Percentiles rank a stretch among this genome's conserved stretches.
phyloP scores from a whole-genome alignment of 345 rosid species.

The Sisymbrium altissimum region DNA sequence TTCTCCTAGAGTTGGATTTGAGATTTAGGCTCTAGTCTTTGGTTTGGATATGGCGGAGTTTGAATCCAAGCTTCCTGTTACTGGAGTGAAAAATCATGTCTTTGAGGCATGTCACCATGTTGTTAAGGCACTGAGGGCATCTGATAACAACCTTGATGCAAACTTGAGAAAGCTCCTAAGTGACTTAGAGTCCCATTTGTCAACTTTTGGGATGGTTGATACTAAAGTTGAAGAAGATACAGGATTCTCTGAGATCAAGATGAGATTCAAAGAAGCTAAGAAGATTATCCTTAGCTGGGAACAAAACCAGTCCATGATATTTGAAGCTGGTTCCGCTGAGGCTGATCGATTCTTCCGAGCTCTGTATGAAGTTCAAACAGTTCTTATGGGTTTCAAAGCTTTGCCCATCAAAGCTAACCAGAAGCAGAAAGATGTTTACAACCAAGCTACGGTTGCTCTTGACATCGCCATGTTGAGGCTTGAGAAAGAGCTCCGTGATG shows the following conservation, averaged over 20 bases:
- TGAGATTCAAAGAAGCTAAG: conserved; percentile 45
- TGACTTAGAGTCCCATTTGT: conserved; percentile 51
- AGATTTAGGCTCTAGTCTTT: conserved; percentile 11
- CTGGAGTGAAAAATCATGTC: conserved; percentile 23
- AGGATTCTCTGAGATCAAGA: conserved; percentile 39
- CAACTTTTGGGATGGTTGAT: conserved; percentile 35
- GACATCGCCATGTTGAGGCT: conserved; percentile 77
- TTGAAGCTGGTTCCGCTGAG: conserved; percentile 50
- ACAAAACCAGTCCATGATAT: conserved; percentile 39
- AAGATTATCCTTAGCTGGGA: conserved; percentile 51
- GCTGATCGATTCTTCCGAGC: conserved; percentile 52
- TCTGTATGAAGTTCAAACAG: conserved; percentile 42
- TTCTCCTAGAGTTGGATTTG: not conserved
- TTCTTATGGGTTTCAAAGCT: conserved; percentile 35
- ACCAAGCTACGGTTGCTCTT: conserved; percentile 43
- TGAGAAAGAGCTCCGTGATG: conserved; percentile 61
- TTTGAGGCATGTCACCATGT: conserved; percentile 63
- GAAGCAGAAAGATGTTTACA: conserved; percentile 45
- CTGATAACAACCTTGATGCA: conserved; percentile 51
- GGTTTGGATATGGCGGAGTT: conserved; percentile 30
- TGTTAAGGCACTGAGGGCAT: conserved; percentile 62
- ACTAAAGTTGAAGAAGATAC: conserved; percentile 35
- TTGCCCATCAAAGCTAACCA: conserved; percentile 29
- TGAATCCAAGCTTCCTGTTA: conserved; percentile 14
- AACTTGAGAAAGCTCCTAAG: conserved; percentile 43